Evolutionary conservation across 192 early-diverging fungal species (phyloP), one percentile per base, ranked within the genome.

Genomic region (Coemansia sp.): DNA sequence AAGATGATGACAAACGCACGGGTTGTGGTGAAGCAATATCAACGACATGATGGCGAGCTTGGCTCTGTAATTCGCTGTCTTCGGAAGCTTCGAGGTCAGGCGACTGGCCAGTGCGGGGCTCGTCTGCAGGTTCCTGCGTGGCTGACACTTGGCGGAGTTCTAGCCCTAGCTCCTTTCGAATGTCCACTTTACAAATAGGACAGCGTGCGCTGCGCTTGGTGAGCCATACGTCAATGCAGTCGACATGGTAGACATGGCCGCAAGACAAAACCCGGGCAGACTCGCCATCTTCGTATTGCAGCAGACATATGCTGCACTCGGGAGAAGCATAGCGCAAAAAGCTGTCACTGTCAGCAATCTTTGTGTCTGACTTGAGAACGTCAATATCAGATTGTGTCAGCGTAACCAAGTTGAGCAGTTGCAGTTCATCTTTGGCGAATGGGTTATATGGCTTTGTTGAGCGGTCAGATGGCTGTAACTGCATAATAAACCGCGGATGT

Each of bases 271-370:
- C 78, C 7, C 90, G 83, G 26, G 87, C 70, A n/a, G 59, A 27
- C 35, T 87, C 87, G 27, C 79, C 82, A 0, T 59, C 55, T 62
- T 85, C 75, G 53, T 86, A 91, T 22, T 77, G 80, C 62, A 73
- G 67, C 48, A 90, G 63, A 63, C 89, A 91, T 31, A 91, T 79
- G 23, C 83, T 85, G 68, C 89, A 91, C 23, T 79, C 76, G 9
- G 67, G 63, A 29, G 76, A 69, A 4, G 82, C 81, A 26, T 85
- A 79, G 3, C 64, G 67, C 64, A 73, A 43, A 26, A 19, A 19
- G 19, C 48, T 63, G 23, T 48, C 3, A 22, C 61, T 22, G 45
- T 26, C 61, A 0, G 43, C 26, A 22, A 31, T 23, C 52, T 68
- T 64, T 37, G 57, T 41, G 17, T 57, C 59, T 10, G 37, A 27